These are phyloP conservation scores for Trichosporon faecale DNA, from an alignment of 1,284 basidiomycete genomes.

Conservation along the genomic window DNA sequence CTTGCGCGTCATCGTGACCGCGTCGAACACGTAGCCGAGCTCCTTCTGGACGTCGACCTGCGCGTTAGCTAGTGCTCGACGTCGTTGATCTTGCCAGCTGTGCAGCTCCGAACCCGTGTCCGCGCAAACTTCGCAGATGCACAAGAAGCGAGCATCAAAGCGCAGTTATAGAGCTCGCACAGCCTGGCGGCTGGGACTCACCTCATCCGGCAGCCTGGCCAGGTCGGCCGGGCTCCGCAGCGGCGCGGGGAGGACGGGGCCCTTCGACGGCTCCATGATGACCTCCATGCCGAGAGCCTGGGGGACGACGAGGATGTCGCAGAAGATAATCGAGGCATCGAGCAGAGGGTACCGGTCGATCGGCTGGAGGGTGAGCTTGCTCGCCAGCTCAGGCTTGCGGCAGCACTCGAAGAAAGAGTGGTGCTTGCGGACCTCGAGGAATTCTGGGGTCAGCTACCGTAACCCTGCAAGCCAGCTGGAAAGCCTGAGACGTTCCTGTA, in stretches of 20 bases:
- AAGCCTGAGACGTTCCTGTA: no score
- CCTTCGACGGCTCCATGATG: conserved; percentile 74
- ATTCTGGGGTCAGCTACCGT: conserved; percentile 59
- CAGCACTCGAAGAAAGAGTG: conserved; percentile 94
- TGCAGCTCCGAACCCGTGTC: no score
- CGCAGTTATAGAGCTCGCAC: neutral
- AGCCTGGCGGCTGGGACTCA: neutral
- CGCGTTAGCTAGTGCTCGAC: neutral
- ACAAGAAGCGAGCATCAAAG: no score
- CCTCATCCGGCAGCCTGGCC: conserved; percentile 57
- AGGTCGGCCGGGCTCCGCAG: conserved; percentile 73
- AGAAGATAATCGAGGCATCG: conserved; percentile 95
- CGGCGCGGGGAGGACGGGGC: conserved; percentile 79
- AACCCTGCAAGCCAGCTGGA: neutral
- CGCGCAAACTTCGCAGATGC: no score
- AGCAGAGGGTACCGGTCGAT: conserved; percentile 78
- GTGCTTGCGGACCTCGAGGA: conserved; percentile 72
- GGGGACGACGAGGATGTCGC: conserved; percentile 91
- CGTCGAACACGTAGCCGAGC: conserved; percentile 85
- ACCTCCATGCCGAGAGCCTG: conserved; percentile 95
- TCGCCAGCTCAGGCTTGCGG: conserved; percentile 77
- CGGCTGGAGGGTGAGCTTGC: conserved; percentile 84
- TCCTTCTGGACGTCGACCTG: conserved; percentile 72
- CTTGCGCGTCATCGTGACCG: conserved; percentile 75
- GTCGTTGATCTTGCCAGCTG: neutral